Conservation (phyloP, 352 stramenopile genomes). For the Globisporangium nagaii region DNA sequence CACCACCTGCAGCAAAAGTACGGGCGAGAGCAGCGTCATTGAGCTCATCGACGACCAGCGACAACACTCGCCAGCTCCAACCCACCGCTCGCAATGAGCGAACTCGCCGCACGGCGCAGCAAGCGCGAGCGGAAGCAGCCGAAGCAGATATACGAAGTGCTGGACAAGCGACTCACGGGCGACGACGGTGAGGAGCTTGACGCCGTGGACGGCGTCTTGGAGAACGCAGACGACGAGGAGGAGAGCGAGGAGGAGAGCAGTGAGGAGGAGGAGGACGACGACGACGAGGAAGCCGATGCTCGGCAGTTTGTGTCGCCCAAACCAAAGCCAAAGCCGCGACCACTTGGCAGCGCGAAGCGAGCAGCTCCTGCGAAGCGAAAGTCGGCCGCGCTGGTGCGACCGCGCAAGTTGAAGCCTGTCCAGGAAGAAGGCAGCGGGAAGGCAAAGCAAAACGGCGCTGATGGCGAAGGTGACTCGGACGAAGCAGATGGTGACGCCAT, state of each 20-base stretch:
- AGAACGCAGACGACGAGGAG: slow-evolving; percentile 16
- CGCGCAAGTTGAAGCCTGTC: slow-evolving; percentile 27
- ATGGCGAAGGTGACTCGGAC: slow-evolving; percentile 14
- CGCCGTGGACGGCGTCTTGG: slow-evolving; percentile 5
- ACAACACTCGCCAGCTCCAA: neutral
- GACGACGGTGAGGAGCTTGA: slow-evolving; percentile 14
- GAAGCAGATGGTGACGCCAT: slow-evolving; percentile 3
- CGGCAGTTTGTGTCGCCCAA: slow-evolving; percentile 12
- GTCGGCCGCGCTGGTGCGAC: slow-evolving; percentile 8
- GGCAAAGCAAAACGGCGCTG: slow-evolving; percentile 5
- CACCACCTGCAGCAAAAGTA: neutral
- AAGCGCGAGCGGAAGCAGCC: slow-evolving; percentile 60
- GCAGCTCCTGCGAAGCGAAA: slow-evolving; percentile 10
- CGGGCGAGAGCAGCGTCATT: neutral
- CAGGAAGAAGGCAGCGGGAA: slow-evolving; percentile 10
- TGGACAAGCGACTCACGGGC: slow-evolving; percentile 27
- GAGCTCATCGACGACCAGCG: too few species aligned
- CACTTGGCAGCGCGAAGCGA: neutral
- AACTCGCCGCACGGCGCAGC: slow-evolving; percentile 49
- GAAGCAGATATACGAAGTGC: slow-evolving; percentile 66
- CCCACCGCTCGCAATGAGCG: neutral
- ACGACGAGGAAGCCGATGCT: slow-evolving; percentile 14
- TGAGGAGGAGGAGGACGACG: slow-evolving; percentile 15
- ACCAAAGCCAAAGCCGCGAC: slow-evolving; percentile 1
- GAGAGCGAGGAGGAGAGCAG: slow-evolving; percentile 15